phyloP scores from a whole-genome alignment of 139 green algal genomes.

The Mychonastes homosphaera region DNA sequence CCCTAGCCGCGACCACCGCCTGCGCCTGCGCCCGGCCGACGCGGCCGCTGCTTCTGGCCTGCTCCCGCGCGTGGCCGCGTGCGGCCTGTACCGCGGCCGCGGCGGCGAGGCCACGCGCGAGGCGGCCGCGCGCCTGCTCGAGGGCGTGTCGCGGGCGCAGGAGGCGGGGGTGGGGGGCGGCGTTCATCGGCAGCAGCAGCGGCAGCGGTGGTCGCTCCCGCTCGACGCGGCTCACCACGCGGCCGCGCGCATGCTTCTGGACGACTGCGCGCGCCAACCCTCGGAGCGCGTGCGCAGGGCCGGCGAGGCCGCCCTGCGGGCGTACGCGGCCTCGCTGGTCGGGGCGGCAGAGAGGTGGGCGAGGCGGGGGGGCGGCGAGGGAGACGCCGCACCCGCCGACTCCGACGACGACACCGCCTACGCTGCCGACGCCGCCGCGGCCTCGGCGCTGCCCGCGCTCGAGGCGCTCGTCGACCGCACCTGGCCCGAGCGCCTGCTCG shows the following conservation, averaged over 20 bases:
- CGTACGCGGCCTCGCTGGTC: conserved; percentile 26
- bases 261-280: conserved; percentile 67
- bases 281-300: conserved; percentile 50
- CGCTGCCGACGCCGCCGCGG: too few relatives aligned
- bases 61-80: conserved; percentile 43
- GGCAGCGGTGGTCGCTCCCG: conserved; percentile 21
- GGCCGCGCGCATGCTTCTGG: conserved; percentile 27
- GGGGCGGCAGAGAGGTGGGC: neutral
- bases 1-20: neutral
- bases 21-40: conserved; percentile 48
- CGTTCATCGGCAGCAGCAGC: neutral
- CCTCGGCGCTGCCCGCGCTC: too few relatives aligned
- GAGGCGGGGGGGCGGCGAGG: neutral
- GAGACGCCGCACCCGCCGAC: too few relatives aligned
- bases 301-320: conserved; percentile 43
- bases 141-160: conserved; percentile 18
- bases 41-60: conserved; percentile 54
- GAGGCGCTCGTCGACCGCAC: too few relatives aligned
- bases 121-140: conserved; percentile 52
- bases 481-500: too few relatives aligned
- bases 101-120: conserved; percentile 83
- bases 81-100: conserved; percentile 72
- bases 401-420: too few relatives aligned
- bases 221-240: conserved; percentile 29
- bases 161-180: neutral